Base-by-base conservation (phyloP, 257 asterid genomes). In the Nicotiana tomentosiformis region DNA sequence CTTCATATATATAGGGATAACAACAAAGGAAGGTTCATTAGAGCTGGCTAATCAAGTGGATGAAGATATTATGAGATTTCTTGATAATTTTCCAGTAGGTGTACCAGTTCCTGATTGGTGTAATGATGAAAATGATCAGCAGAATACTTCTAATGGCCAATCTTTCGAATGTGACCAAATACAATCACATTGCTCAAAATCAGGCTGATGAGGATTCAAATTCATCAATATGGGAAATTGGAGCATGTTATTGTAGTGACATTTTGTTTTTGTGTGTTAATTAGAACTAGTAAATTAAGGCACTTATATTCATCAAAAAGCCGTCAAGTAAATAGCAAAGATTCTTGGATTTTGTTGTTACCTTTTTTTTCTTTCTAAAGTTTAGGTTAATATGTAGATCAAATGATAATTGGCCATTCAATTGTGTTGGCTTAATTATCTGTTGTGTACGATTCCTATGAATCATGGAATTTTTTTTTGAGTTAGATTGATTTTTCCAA, bases 41-140 rank as follows among this genome's bases (percentile, higher is more conserved):
- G 86, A 83, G 55, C 89, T 82, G 57, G 82, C 30, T n/a, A 62
- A 84, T 67, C 81, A 81, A 1, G 77, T 87, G 83, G 97, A 92
- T 20, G 94, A 92, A 14, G 97, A 89, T 78, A 80, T 93, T 49
- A 66, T 88, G 86, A 87, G 87, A 80, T 90, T 93, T 53, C 91
- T 93, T 1, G 92, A 91, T 78, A 86, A 85, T 65, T 90, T 92
- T 39, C 97, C 97, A 6, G n/a, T 91, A 61, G 84, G 89, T 0
- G 92, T 86, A 5, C 90, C 91, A 4, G 84, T 88, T 64, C 93
- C 95, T 0, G 91, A 93, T 6, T 91, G 95, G 97, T 76, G 84
- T 37, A 82, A 10, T 55, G 87, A 85, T 64, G 90, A 49, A 53
- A 81, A 85, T 15, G 89, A 78, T 16, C 43, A 74, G 10, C 65